Evolutionary conservation across 306 rosid species (phyloP).

Genomic region (Lablab purpureus): DNA sequence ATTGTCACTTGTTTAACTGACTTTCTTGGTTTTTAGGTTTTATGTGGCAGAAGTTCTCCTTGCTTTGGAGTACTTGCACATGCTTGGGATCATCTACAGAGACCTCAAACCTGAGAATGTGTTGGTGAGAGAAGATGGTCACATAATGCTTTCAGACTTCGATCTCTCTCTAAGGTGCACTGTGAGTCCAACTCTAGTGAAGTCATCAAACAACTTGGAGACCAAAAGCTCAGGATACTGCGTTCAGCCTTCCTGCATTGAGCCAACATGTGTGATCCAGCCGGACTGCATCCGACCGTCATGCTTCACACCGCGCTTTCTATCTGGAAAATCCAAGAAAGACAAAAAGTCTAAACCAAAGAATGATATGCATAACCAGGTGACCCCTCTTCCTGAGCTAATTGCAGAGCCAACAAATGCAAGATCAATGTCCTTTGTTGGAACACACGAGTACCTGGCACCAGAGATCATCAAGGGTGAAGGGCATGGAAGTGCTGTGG

Average conservation of each 20-base stretch:
- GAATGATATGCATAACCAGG: conserved; percentile 73
- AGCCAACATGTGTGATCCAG: conserved; percentile 80
- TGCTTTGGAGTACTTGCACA: conserved; percentile 95
- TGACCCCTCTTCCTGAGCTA: conserved; percentile 87
- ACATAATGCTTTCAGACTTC: conserved; percentile 96
- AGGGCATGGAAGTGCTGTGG: conserved; percentile 99
- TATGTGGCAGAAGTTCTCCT: conserved; percentile 99
- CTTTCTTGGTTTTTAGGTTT: conserved; percentile 63
- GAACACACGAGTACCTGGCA: conserved; percentile 97
- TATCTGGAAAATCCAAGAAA: conserved; percentile 74
- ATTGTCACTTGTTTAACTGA: conserved; percentile 17
- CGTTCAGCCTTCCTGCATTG: conserved; percentile 77
- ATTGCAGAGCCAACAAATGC: conserved; percentile 92
- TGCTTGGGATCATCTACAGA: conserved; percentile 97
- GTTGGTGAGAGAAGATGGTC: conserved; percentile 96
- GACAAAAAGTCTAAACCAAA: conserved; percentile 67
- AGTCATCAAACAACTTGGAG: conserved; percentile 60
- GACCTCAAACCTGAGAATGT: conserved; percentile 99
- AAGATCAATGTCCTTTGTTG: conserved; percentile 96
- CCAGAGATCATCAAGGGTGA: conserved; percentile 97
- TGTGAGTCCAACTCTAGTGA: conserved; percentile 82
- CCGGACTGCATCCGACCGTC: conserved; percentile 89
- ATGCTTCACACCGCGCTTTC: conserved; percentile 80
- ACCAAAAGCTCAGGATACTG: conserved; percentile 78
- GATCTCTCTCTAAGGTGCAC: conserved; percentile 93